phyloP scores from a whole-genome alignment of 306 rosid genomes.

The Cicer pinnatifidum region DNA sequence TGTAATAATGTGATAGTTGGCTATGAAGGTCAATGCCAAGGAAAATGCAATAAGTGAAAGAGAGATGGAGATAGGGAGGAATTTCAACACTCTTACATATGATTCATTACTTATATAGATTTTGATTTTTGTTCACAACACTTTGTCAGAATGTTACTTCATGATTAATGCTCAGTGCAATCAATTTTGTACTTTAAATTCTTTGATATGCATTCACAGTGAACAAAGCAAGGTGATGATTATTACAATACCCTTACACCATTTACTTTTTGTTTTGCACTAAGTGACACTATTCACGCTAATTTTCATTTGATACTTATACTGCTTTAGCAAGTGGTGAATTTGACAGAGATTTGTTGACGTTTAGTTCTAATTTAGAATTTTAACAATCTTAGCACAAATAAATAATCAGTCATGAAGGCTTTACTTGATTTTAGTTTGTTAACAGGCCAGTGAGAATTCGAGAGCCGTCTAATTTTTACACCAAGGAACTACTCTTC shows the following conservation, averaged over 20 bases:
- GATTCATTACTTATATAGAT: background rate
- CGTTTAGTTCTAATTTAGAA: background rate
- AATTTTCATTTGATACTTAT: too few relatives aligned
- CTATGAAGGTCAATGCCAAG: conserved; percentile 37
- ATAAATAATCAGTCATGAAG: background rate
- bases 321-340: background rate
- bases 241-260: background rate
- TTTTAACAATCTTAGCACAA: background rate
- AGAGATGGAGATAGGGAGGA: background rate
- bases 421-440: conserved; percentile 3
- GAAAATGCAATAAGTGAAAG: background rate
- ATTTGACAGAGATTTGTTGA: background rate
- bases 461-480: background rate
- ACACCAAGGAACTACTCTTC: background rate
- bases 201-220: background rate
- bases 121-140: background rate
- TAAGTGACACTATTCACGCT: background rate
- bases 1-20: conserved; percentile 37
- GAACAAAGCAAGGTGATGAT: background rate
- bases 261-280: background rate
- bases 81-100: conserved; percentile 19
- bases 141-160: background rate
- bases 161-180: background rate
- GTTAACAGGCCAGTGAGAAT: background rate
- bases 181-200: background rate